Percentiles rank a stretch among this genome's conserved stretches.
These are phyloP conservation scores for Aspergillus latus DNA, from an alignment of 2,329 filamentous ascomycete genomes.

Conservation along the genomic window DNA sequence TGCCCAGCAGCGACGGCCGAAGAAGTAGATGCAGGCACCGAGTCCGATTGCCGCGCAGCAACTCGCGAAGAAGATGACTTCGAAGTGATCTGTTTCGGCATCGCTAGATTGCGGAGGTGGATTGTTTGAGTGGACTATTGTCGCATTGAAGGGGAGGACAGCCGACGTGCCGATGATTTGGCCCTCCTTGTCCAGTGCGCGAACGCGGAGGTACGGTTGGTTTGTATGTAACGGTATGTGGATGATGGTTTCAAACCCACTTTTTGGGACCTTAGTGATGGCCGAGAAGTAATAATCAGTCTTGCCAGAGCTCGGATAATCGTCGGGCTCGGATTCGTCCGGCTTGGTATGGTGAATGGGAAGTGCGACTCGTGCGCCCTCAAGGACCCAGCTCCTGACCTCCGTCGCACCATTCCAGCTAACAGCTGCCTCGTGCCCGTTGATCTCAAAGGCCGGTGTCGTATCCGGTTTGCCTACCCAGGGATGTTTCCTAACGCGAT, in stretches of 20 bases:
- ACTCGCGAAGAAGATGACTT: background rate
- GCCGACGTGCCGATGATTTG: constrained; percentile 20
- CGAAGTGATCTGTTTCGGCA: background rate
- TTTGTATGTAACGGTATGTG: constrained; percentile 19
- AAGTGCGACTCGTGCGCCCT: constrained; percentile 18
- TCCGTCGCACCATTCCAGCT: constrained; percentile 43
- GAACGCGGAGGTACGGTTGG: constrained; percentile 22
- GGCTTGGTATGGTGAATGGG: background rate
- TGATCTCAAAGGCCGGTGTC: constrained; percentile 26
- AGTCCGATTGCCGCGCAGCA: background rate
- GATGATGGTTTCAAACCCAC: constrained; percentile 31
- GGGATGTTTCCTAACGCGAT: constrained; percentile 55
- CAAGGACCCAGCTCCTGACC: constrained; percentile 31
- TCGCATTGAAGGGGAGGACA: constrained; percentile 24
- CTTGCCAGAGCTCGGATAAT: background rate
- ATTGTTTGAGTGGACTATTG: constrained; percentile 13
- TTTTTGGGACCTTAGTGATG: constrained; percentile 25
- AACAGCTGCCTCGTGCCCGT: constrained; percentile 23
- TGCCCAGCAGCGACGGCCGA: background rate
- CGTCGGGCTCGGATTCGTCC: background rate
- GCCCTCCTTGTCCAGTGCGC: constrained; percentile 26
- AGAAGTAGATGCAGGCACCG: background rate
- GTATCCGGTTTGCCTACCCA: constrained; percentile 54
- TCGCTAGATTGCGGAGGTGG: background rate
- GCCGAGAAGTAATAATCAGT: constrained; percentile 16